Base-by-base conservation (phyloP, 495 filamentous ascomycete species). In the Staphylotrichum tortipilum region DNA sequence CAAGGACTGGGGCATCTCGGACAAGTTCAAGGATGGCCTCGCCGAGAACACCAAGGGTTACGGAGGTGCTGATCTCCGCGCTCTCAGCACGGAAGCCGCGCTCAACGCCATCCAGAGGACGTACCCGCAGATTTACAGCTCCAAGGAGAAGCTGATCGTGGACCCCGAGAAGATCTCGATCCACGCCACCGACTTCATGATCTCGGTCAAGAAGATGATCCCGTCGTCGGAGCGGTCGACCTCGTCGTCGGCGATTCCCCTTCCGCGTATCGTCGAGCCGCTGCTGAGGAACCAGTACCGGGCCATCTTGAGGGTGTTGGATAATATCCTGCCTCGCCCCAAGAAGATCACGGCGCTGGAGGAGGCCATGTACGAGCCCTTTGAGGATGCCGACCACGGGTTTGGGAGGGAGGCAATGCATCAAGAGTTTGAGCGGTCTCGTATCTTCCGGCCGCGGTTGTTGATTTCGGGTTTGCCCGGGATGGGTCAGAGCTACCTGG, bases 51-150 rank as follows among this genome's bases (percentile, higher is more conserved):
- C 92, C 5, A 95, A 95, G 66, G 94, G 94, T 26, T 98, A 95
- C 62, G 91, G 89, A 54, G 92, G 92, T 72, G 92, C 92, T 7
- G 92, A 98, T 68, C 66, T 98, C 22, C 82, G 92, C 28, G 90
- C 94, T 23, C 77, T 98, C 38, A 95, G 88, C 68, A 98, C 94
- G 1, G 92, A 98, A 72, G 91, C 92, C n/a, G 88, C 94, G 7
- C 71, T 98, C n/a, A 98, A 97, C 66, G 89, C 92, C 11, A 90
- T 98, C 19, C 94, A 98, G 65, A 76, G 92, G 48, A 86, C 85
- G 17, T 98, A 92, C 62, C 92, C 92, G 8, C 94, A 98, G 60
- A 94, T 98, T 41, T 98, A 98, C 72, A 77, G 80, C 44, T 92
- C 91, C 0, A 79, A 86, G 57, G 78, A 94, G 62, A 97, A 97